phyloP scores from a whole-genome alignment of 805 yeast species.

The Limtongozyma cylindracea region DNA sequence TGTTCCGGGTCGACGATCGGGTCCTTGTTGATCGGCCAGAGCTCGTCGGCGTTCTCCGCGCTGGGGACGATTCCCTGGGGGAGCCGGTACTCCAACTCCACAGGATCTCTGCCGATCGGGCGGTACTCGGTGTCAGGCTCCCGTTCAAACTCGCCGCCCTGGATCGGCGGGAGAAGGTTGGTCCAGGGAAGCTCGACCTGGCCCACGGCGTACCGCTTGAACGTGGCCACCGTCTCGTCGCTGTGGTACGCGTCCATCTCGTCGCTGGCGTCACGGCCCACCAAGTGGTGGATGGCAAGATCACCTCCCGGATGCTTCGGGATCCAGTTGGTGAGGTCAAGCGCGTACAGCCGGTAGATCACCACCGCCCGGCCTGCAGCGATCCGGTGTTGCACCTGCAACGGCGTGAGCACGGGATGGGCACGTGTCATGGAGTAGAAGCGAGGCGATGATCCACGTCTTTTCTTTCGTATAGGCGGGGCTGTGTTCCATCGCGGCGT shows the following conservation, averaged over 20 bases:
- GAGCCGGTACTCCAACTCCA: conserved; percentile 6
- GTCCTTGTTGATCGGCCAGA: conserved; percentile 9
- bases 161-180: conserved; percentile 69
- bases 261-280: conserved; percentile 78
- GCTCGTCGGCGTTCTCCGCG: conserved; percentile 7
- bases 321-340: conserved; percentile 50
- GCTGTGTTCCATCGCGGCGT: no score
- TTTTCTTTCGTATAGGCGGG: no score
- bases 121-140: conserved; percentile 1
- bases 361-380: conserved; percentile 47
- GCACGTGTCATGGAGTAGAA: no score
- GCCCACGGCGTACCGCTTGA: conserved; percentile 42
- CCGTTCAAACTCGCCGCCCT: conserved; percentile 30
- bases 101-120: conserved; percentile 1
- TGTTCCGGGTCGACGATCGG: conserved; percentile 27
- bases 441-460: no score
- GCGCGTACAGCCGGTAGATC: conserved; percentile 31
- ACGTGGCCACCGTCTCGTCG: conserved; percentile 23
- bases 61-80: conserved; percentile 20
- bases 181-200: conserved; percentile 37
- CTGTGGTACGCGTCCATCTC: conserved; percentile 73
- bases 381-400: conserved; percentile 27
- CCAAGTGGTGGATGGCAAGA: conserved; percentile 58
- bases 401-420: conserved; percentile 5
- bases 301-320: conserved; percentile 74